Evolutionary conservation across 306 rosid genomes (phyloP).

Genomic region (Alnus glutinosa): DNA sequence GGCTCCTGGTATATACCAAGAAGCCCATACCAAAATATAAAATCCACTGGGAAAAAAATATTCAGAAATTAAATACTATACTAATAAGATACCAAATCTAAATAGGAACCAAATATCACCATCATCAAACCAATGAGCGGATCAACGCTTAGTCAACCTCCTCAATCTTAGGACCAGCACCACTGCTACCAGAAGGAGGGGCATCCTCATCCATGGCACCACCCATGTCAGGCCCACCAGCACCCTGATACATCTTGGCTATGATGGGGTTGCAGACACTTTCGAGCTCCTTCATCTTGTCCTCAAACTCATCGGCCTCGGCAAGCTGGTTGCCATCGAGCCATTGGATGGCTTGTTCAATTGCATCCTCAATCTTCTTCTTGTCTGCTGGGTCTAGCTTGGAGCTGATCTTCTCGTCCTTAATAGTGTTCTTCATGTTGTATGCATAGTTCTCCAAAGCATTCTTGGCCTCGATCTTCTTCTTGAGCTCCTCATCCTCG

Average conservation of each 20-base stretch:
- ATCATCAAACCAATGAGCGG: neutral
- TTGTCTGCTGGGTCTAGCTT: slow-evolving; percentile 56
- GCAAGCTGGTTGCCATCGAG: slow-evolving; percentile 68
- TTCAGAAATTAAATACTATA: neutral
- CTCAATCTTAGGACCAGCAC: slow-evolving; percentile 80
- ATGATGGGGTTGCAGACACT: slow-evolving; percentile 66
- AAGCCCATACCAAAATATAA: neutral
- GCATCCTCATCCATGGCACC: slow-evolving; percentile 49
- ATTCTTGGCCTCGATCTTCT: slow-evolving; percentile 67
- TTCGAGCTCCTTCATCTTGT: slow-evolving; percentile 80
- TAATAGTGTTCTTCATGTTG: slow-evolving; percentile 74
- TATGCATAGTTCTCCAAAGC: slow-evolving; percentile 74
- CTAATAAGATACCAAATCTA: neutral
- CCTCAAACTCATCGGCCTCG: slow-evolving; percentile 68
- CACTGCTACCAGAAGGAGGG: slow-evolving; percentile 55
- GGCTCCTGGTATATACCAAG: too few species aligned
- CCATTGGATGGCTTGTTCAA: slow-evolving; percentile 71
- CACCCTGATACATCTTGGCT: slow-evolving; percentile 81
- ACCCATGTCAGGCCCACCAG: slow-evolving; percentile 46
- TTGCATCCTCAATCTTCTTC: slow-evolving; percentile 65
- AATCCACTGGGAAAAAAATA: neutral
- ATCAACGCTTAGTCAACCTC: slow-evolving; percentile 56
- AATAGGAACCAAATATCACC: neutral
- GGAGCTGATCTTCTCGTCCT: slow-evolving; percentile 69
- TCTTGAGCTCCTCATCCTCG: slow-evolving; percentile 82